Conservation (phyloP, 1,284 basidiomycete genomes). For the Coniferiporia sulphurascens region DNA sequence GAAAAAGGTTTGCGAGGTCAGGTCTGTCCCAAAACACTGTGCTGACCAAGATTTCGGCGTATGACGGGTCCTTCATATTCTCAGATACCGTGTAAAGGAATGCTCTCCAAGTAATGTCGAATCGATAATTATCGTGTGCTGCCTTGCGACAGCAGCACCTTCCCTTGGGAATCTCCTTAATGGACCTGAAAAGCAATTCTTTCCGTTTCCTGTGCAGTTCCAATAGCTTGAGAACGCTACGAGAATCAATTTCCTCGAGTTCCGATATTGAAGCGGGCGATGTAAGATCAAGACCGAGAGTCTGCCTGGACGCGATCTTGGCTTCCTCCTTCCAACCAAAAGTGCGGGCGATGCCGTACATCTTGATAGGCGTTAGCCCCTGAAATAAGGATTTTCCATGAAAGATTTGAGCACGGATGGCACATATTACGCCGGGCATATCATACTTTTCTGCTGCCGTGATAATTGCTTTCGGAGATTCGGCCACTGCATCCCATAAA, state of each 20-base stretch:
- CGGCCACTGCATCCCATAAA: background rate
- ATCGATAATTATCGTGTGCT: background rate
- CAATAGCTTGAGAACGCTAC: background rate
- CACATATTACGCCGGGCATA: conserved; percentile 2
- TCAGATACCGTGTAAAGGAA: background rate
- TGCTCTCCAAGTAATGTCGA: background rate
- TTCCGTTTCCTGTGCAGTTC: background rate
- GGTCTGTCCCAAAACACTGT: background rate
- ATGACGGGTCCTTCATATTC: background rate
- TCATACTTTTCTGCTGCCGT: background rate
- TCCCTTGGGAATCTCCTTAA: background rate
- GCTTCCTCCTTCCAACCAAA: conserved; percentile 40
- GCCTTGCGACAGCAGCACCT: background rate
- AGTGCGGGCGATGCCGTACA: conserved; percentile 38
- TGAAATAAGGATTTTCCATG: background rate
- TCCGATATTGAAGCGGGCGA: background rate
- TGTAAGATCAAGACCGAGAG: conserved; percentile 32
- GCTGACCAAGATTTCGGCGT: background rate
- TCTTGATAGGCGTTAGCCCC: conserved; percentile 30
- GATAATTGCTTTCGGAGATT: background rate
- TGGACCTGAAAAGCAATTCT: background rate
- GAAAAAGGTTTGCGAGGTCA: background rate
- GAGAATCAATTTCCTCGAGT: background rate
- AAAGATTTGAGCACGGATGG: background rate
- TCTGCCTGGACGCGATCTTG: conserved; percentile 34